A percentile compares a stretch with the other conserved stretches of the same genome.
Conservation (phyloP, 1,139 yeast genomes). For the Candida mesenterica region DNA sequence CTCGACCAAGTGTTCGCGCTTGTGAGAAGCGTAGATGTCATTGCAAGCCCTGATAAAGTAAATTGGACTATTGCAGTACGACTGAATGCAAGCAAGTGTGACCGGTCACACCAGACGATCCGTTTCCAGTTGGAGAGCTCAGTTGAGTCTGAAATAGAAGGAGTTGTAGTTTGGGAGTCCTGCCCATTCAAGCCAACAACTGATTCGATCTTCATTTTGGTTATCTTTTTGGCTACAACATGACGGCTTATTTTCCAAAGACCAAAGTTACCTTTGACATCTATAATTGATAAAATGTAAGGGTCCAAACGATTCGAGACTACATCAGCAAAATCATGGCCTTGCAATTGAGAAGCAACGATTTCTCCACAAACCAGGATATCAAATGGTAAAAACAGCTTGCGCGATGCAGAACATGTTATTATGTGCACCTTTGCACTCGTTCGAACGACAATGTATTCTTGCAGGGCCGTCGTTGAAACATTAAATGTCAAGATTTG, state of each 20-base stretch:
- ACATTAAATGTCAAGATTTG: conserved; percentile 35
- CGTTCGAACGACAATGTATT: conserved; percentile 28
- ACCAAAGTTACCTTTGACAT: conserved; percentile 52
- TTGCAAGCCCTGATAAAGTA: conserved; percentile 15
- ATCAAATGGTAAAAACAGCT: not conserved
- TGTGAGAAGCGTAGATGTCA: conserved; percentile 30
- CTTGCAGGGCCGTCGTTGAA: conserved; percentile 17
- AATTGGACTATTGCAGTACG: conserved; percentile 44
- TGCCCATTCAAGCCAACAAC: not conserved
- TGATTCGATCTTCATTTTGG: not conserved
- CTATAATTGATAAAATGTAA: conserved; percentile 44
- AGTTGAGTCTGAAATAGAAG: conserved; percentile 28
- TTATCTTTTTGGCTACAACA: conserved; percentile 2
- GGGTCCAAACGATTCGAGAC: conserved; percentile 41
- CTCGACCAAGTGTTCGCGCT: conserved; percentile 60
- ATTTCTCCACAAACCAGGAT: conserved; percentile 22
- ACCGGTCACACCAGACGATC: conserved; percentile 41
- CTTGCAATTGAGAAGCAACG: conserved; percentile 19
- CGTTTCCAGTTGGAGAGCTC: conserved; percentile 60
- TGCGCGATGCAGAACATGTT: conserved; percentile 14
- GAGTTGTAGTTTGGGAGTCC: not conserved
- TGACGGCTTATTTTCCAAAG: conserved; percentile 29
- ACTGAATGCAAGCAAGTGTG: conserved; percentile 39
- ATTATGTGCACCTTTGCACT: conserved; percentile 25
- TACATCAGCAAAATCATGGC: conserved; percentile 45